These are phyloP conservation scores for Gnomoniopsis sp. DNA, from an alignment of 2,329 filamentous ascomycete genomes.

Conservation along the genomic window DNA sequence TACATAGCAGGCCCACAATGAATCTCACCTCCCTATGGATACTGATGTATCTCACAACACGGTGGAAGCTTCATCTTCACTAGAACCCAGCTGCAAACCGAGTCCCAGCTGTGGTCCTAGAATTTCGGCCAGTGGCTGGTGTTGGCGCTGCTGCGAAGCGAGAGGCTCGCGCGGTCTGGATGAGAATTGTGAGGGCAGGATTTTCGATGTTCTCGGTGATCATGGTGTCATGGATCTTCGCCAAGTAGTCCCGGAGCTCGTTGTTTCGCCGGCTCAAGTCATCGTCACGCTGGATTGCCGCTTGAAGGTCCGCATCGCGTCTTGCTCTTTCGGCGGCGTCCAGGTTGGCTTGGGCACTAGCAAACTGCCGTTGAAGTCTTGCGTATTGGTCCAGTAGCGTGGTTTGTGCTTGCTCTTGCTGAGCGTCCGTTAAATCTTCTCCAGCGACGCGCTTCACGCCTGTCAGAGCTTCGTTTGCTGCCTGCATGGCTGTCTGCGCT, in stretches of 20 bases:
- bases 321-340: not conserved
- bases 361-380: not conserved
- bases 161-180: not conserved
- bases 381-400: not conserved
- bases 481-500: slow-evolving; percentile 4
- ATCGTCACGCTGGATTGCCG: not conserved
- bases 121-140: not conserved
- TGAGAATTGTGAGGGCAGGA: not conserved
- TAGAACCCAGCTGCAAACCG: not conserved
- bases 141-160: not conserved
- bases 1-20: too few relatives aligned
- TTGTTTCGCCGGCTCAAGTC: not conserved
- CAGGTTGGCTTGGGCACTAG: not conserved
- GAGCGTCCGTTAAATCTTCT: not conserved
- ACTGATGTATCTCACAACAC: too few relatives aligned
- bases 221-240: not conserved
- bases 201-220: not conserved
- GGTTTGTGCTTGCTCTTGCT: not conserved
- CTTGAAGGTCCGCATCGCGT: not conserved
- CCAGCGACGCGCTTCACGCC: not conserved
- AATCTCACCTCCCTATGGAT: too few relatives aligned
- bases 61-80: not conserved
- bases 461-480: not conserved
- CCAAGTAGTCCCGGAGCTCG: not conserved
- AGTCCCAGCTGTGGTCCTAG: too few relatives aligned